A percentile compares a stretch with the other conserved stretches of the same genome.
phyloP scores from a whole-genome alignment of 306 rosid genomes.

The Trifolium subterraneum region DNA sequence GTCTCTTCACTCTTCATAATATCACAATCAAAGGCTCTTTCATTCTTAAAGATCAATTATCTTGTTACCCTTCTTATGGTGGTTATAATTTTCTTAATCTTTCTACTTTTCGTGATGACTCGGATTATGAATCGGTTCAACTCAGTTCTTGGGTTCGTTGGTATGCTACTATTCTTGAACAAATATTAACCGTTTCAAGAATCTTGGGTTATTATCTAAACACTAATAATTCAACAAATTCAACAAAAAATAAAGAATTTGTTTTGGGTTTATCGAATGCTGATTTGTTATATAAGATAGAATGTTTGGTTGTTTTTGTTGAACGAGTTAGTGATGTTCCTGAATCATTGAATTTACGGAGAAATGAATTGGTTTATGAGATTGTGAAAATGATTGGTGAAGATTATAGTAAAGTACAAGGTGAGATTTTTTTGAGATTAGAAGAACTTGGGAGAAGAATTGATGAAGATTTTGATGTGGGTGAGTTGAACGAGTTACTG shows the following conservation, averaged over 20 bases:
- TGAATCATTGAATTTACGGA: slow-evolving; percentile 57
- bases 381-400: slow-evolving; percentile 61
- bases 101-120: slow-evolving; percentile 62
- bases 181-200: slow-evolving; percentile 52
- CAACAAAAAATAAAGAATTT: slow-evolving; percentile 1
- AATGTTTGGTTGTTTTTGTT: slow-evolving; percentile 56
- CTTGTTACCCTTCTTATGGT: slow-evolving; percentile 62
- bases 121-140: slow-evolving; percentile 48
- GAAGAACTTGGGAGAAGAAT: slow-evolving; percentile 47
- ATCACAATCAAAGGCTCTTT: slow-evolving; percentile 56
- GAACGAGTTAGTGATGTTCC: slow-evolving; percentile 60
- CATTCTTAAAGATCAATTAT: slow-evolving; percentile 58
- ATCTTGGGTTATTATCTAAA: slow-evolving; percentile 50
- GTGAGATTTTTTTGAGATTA: slow-evolving; percentile 54
- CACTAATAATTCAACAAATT: background rate
- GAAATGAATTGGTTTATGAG: slow-evolving; percentile 66
- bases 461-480: slow-evolving; percentile 37
- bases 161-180: slow-evolving; percentile 70
- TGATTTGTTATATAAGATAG: slow-evolving; percentile 53
- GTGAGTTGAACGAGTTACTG: slow-evolving; percentile 60
- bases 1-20: slow-evolving; percentile 72
- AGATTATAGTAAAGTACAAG: slow-evolving; percentile 69
- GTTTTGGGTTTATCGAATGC: slow-evolving; percentile 38
- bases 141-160: slow-evolving; percentile 83
- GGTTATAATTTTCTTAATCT: slow-evolving; percentile 79